Percentiles rank a stretch among this genome's conserved stretches.
Evolutionary conservation across 805 yeast genomes (phyloP).

Genomic region (Clavispora phyllophila): DNA sequence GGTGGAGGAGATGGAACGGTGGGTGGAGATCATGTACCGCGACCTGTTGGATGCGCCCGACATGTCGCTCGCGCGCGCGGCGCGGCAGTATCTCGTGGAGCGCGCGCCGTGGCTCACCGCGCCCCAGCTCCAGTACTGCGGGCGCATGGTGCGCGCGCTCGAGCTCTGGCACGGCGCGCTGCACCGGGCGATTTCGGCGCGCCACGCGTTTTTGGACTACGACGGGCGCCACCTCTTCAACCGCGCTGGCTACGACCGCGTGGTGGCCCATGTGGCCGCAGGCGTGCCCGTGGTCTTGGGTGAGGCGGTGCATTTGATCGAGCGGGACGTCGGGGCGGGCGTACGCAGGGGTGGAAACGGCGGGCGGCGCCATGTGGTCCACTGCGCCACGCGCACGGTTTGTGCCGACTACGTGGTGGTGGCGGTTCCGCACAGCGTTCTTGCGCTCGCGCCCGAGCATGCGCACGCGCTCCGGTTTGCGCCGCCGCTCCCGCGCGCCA

Average conservation of each 20-base stretch:
- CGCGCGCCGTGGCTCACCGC: slow-evolving; percentile 44
- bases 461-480: slow-evolving; percentile 49
- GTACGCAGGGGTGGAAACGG: not conserved
- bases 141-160: slow-evolving; percentile 48
- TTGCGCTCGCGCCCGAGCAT: slow-evolving; percentile 36
- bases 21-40: slow-evolving; percentile 51
- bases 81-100: slow-evolving; percentile 41
- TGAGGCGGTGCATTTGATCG: slow-evolving; percentile 39
- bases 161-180: slow-evolving; percentile 82
- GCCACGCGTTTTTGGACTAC: slow-evolving; percentile 62
- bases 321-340: slow-evolving; percentile 18
- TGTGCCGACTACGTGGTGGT: slow-evolving; percentile 57
- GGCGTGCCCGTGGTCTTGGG: slow-evolving; percentile 30
- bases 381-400: slow-evolving; percentile 26
- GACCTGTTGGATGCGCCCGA: slow-evolving; percentile 47
- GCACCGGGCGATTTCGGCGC: slow-evolving; percentile 63
- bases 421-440: slow-evolving; percentile 72
- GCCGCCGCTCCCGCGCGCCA: slow-evolving; percentile 48
- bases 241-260: slow-evolving; percentile 45
- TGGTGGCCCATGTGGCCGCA: not conserved
- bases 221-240: slow-evolving; percentile 78
- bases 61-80: slow-evolving; percentile 46
- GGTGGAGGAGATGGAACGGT: slow-evolving; percentile 53
- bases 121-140: slow-evolving; percentile 47
- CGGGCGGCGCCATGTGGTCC: slow-evolving; percentile 24